These are phyloP conservation scores for Epichloe typhina DNA, from an alignment of 2,329 filamentous ascomycete genomes.

Conservation along the genomic window DNA sequence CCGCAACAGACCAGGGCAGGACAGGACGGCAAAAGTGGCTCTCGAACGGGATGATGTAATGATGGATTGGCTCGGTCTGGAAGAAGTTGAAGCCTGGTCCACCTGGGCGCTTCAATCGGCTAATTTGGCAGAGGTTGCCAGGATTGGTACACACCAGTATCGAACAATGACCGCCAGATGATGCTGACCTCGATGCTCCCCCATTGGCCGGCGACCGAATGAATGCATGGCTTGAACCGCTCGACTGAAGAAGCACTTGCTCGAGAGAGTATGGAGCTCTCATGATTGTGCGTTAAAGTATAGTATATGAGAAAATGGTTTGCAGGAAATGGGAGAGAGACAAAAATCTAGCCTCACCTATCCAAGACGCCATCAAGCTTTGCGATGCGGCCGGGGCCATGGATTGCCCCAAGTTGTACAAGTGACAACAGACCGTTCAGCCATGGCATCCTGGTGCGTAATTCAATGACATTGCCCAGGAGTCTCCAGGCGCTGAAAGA, in stretches of 20 bases:
- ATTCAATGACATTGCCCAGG: constrained; percentile 56
- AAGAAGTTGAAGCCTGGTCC: constrained; percentile 22
- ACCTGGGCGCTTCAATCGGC: constrained; percentile 35
- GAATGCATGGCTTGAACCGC: constrained; percentile 1
- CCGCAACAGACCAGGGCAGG: neutral
- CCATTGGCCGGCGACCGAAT: constrained; percentile 24
- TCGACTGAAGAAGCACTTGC: neutral
- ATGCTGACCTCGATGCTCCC: constrained; percentile 15
- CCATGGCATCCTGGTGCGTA: constrained; percentile 83
- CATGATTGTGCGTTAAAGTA: neutral
- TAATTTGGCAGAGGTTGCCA: constrained; percentile 28
- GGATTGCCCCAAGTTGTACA: constrained; percentile 58
- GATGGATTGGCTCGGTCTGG: constrained; percentile 6
- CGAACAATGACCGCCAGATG: constrained; percentile 29
- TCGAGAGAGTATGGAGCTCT: neutral
- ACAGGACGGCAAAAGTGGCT: neutral
- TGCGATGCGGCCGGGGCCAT: constrained; percentile 64
- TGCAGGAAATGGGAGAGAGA: constrained; percentile 7
- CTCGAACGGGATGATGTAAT: constrained; percentile 1
- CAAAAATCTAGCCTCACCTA: constrained; percentile 52
- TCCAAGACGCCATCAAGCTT: constrained; percentile 68
- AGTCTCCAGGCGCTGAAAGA: constrained; percentile 68
- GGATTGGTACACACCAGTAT: neutral
- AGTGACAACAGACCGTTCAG: constrained; percentile 63
- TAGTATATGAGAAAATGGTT: constrained; percentile 7